These are phyloP conservation scores for Rhododendron griersonianum DNA, from an alignment of 148 eudicot species.

Conservation along the genomic window DNA sequence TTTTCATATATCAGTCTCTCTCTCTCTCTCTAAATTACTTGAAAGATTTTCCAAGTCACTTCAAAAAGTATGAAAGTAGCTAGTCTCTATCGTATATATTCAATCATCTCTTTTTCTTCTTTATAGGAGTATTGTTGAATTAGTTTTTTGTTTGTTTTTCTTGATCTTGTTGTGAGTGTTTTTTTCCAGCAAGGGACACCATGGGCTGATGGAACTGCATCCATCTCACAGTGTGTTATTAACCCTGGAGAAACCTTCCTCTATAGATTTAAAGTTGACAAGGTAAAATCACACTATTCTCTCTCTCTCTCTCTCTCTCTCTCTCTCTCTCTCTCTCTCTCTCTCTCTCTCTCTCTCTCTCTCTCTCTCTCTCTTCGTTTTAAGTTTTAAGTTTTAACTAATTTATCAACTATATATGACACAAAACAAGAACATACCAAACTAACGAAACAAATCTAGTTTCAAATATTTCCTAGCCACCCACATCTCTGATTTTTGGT, in stretches of 20 bases:
- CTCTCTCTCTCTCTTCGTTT: no score
- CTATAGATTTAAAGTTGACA: constrained; percentile 59
- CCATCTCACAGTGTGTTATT: constrained; percentile 74
- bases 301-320: neutral
- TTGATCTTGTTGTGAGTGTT: neutral
- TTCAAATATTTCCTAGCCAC: no score
- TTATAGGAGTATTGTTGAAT: neutral
- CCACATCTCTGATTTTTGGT: no score
- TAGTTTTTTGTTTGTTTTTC: neutral
- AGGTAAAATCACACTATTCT: constrained; percentile 28
- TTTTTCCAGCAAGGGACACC: constrained; percentile 61
- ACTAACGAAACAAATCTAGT: neutral
- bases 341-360: neutral
- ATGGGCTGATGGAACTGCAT: constrained; percentile 96
- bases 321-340: neutral
- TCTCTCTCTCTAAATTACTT: no score
- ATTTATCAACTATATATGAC: no score
- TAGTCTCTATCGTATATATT: neutral
- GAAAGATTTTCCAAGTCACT: neutral
- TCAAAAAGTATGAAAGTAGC: neutral
- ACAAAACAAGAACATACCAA: no score
- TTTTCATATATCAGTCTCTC: no score
- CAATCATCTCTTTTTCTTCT: no score
- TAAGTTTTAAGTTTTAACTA: neutral
- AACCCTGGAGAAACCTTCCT: constrained; percentile 72